Conservation (phyloP, 1,284 basidiomycete species). For the Malassezia vespertilionis region DNA sequence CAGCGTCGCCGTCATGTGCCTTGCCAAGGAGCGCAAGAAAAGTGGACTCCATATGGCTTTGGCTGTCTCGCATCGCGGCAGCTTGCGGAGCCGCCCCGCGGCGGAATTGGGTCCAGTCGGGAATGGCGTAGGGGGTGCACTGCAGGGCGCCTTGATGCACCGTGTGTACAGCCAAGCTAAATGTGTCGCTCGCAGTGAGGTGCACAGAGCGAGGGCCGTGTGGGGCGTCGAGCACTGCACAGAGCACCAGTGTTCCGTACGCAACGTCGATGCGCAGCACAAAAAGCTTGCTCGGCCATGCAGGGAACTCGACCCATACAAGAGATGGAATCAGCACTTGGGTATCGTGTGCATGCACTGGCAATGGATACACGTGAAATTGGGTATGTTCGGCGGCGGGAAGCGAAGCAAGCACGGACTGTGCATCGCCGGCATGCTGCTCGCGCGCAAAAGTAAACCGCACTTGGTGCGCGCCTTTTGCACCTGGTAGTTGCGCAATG, state of each 20-base stretch:
- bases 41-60: too few species aligned
- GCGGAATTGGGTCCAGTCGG: background rate
- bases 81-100: too few species aligned
- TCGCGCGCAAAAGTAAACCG: conserved; percentile 7
- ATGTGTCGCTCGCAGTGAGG: background rate
- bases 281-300: background rate
- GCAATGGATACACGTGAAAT: background rate
- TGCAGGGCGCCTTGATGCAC: background rate
- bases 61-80: too few species aligned
- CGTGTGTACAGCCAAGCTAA: too few species aligned
- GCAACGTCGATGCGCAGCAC: conserved; percentile 2
- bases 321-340: background rate
- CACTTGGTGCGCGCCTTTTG: background rate
- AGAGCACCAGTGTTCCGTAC: background rate
- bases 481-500: background rate
- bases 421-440: background rate
- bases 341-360: background rate
- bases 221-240: conserved; percentile 2
- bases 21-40: too few species aligned
- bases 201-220: background rate
- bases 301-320: background rate
- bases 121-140: background rate
- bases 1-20: too few species aligned
- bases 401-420: background rate
- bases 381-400: background rate